These are phyloP conservation scores for Kwoniella europaea DNA, from an alignment of 768 basidiomycete genomes.

Conservation along the genomic window DNA sequence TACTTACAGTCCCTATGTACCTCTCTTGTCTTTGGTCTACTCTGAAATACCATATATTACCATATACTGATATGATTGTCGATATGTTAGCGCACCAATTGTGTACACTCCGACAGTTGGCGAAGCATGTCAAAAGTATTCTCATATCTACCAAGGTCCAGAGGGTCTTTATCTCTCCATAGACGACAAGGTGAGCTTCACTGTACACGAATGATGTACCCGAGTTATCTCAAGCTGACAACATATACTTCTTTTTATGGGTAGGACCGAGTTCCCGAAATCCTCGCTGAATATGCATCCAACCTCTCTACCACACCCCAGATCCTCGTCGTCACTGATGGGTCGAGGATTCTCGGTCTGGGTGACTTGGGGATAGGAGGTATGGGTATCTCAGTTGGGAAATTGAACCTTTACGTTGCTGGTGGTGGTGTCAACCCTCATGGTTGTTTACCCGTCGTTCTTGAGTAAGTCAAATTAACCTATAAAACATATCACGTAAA, in stretches of 20 bases:
- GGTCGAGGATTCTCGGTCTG: conserved; percentile 87
- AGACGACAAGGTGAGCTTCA: conserved; percentile 73
- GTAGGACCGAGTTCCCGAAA: conserved; percentile 41
- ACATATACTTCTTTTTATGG: not conserved
- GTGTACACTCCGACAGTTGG: conserved; percentile 94
- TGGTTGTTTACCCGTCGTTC: conserved; percentile 49
- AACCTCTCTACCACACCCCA: conserved; percentile 61
- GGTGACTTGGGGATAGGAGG: conserved; percentile 62
- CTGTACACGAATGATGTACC: not conserved
- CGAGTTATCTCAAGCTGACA: not conserved
- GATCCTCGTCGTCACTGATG: conserved; percentile 91
- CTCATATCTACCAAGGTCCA: conserved; percentile 69
- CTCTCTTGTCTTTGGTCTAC: not conserved
- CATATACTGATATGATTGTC: not conserved
- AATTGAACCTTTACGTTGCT: conserved; percentile 85
- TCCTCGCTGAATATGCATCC: conserved; percentile 41
- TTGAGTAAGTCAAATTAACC: conserved; percentile 43
- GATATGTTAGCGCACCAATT: conserved; percentile 68
- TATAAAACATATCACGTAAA: not conserved
- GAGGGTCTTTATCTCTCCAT: conserved; percentile 67
- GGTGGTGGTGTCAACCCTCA: conserved; percentile 70
- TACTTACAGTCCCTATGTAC: not conserved
- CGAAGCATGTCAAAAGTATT: conserved; percentile 84
- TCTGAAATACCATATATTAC: not conserved
- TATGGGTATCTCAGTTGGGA: conserved; percentile 76